Evolutionary conservation across 495 filamentous ascomycete genomes (phyloP).

Genomic region (Aspergillus wentii): DNA sequence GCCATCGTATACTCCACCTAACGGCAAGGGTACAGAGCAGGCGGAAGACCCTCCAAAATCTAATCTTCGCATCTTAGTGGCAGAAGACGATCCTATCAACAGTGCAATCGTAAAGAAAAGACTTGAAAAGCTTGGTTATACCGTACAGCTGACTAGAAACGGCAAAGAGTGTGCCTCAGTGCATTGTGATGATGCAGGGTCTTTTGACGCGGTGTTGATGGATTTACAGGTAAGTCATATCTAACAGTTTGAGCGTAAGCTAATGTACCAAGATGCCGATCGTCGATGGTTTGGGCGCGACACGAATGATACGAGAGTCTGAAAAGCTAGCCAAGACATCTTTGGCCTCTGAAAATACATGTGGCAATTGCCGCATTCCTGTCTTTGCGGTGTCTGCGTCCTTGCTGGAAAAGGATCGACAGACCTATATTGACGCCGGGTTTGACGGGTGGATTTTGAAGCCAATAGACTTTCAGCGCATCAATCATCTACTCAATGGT

Average conservation of each 20-base stretch:
- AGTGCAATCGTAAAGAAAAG: conserved; percentile 82
- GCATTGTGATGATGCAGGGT: conserved; percentile 53
- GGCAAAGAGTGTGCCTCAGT: conserved; percentile 78
- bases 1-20: too few species aligned
- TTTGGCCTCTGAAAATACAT: not conserved
- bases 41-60: conserved; percentile 21
- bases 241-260: not conserved
- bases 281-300: conserved; percentile 78
- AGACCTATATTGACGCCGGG: conserved; percentile 66
- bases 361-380: conserved; percentile 43
- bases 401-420: conserved; percentile 60
- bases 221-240: conserved; percentile 72
- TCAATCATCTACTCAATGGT: conserved; percentile 56
- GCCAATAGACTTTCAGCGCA: conserved; percentile 68
- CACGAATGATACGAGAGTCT: conserved; percentile 72
- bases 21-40: too few species aligned
- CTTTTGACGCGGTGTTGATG: conserved; percentile 89
- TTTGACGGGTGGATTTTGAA: conserved; percentile 90
- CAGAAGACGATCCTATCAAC: conserved; percentile 93
- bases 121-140: conserved; percentile 73
- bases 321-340: conserved; percentile 42
- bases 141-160: conserved; percentile 69
- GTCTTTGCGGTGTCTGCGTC: conserved; percentile 87
- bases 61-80: conserved; percentile 65
- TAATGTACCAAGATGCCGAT: conserved; percentile 73